phyloP scores from a whole-genome alignment of 2,329 filamentous ascomycete species.

The Periconia sp. region DNA sequence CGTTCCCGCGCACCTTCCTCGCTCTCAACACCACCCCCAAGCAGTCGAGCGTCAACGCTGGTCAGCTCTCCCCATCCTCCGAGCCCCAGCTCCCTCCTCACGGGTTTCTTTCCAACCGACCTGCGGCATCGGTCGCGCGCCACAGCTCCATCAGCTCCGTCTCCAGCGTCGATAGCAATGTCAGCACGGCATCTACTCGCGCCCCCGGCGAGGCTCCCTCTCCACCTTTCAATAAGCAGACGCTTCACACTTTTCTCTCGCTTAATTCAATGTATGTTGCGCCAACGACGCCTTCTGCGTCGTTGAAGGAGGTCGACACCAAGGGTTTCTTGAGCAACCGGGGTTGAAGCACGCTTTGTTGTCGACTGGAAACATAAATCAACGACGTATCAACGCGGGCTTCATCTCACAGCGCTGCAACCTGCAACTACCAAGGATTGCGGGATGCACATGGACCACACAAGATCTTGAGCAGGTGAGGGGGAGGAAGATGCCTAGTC shows the following conservation, averaged over 20 bases:
- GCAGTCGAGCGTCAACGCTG: conserved; percentile 9
- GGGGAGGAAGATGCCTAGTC: not conserved
- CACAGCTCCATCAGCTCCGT: conserved; percentile 34
- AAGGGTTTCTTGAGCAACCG: conserved; percentile 36
- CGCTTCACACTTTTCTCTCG: conserved; percentile 35
- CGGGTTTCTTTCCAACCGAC: conserved; percentile 42
- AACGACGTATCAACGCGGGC: not conserved
- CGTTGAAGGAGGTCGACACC: conserved; percentile 24
- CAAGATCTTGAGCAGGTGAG: not conserved
- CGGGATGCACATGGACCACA: not conserved
- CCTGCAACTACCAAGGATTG: not conserved
- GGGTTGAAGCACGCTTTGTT: conserved; percentile 14
- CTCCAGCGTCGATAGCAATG: conserved; percentile 19
- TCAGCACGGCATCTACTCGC: conserved; percentile 34
- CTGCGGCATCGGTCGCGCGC: conserved; percentile 22
- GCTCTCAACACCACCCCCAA: conserved; percentile 39
- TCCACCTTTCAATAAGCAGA: conserved; percentile 28
- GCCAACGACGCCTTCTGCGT: conserved; percentile 22
- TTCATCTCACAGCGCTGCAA: not conserved
- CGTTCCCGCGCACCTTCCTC: conserved; percentile 39
- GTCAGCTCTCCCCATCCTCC: conserved; percentile 12
- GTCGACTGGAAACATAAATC: not conserved
- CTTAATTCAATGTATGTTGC: conserved; percentile 36
- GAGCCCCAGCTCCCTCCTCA: conserved; percentile 29
- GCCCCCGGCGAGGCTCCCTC: conserved; percentile 21